Base-by-base conservation (phyloP, 345 rosid species). In the Microthlaspi erraticum region DNA sequence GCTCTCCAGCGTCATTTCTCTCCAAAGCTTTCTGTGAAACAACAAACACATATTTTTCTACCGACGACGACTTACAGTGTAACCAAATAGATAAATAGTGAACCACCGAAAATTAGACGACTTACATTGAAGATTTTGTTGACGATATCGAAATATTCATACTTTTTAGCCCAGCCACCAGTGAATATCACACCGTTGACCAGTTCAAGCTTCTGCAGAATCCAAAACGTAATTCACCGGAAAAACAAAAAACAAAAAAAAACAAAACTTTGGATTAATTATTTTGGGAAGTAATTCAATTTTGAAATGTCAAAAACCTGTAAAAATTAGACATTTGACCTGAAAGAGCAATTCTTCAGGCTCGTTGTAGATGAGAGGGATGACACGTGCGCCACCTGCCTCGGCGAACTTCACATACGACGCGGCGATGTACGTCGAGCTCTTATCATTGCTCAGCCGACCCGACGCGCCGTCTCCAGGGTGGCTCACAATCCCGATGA, bases 381-480 rank as follows among this genome's bases (percentile, higher is more conserved):
- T 90, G 3, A 93, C 94, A 8, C 92, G 88, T 51, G 94, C 97
- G 2, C 98, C 98, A 14, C 92, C 94, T 0, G 98, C 91, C 76
- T 93, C 97, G 0, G 81, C 94, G 71, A 91, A 87, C 83, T 93
- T 93, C 52, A 91, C 94, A 42, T 91, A 93, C 5, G 96, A 93
- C 5, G 96, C 92, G 0, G 98, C 91, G 26, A 91, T 87, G 66
- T 82, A 93, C 1, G 96, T 87, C 5, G 87, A 78, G 57, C 73
- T 75, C 8, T 87, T 48, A 6, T 80, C 85, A 31, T 87, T 83
- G 55, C 31, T 87, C 61, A 93, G 70, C 74, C 97, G 74, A 10
- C 97, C 98, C 0, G 94, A 90, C 3, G 96, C 94, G 49, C 98
- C 97, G 31, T 93, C 98, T 0, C 98, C 98, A 1, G 97, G 97